Conservation (phyloP, 2,329 filamentous ascomycete species). For the Aureobasidium melanogenum region DNA sequence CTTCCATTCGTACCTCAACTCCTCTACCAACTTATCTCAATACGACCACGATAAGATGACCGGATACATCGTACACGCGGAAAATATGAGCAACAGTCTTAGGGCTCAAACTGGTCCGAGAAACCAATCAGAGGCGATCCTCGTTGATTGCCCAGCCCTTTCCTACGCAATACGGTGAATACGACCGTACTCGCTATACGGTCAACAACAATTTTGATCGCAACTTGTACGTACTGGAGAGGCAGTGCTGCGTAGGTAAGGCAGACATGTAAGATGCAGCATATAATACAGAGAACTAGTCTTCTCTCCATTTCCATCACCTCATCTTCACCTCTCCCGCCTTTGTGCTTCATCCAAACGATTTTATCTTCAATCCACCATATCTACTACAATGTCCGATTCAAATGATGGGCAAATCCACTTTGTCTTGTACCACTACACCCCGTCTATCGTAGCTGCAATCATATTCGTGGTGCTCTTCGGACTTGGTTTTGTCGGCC, state of each 20-base stretch:
- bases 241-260: background rate
- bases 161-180: background rate
- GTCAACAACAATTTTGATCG: conserved; percentile 3
- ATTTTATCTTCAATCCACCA: background rate
- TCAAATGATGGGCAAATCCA: background rate
- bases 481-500: background rate
- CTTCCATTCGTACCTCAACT: background rate
- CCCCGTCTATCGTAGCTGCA: conserved; percentile 5
- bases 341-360: background rate
- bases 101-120: background rate
- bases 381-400: background rate
- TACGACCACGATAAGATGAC: background rate
- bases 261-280: background rate
- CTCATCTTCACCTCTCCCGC: background rate
- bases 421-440: conserved; percentile 9
- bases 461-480: conserved; percentile 8
- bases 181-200: conserved; percentile 1
- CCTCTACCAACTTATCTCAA: background rate
- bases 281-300: background rate
- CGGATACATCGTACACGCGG: background rate
- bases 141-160: background rate
- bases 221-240: background rate
- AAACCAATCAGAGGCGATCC: background rate
- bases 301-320: background rate
- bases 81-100: background rate